Evolutionary conservation across 2,329 filamentous ascomycete genomes (phyloP).

Genomic region (Emmonsiellopsis sp.): DNA sequence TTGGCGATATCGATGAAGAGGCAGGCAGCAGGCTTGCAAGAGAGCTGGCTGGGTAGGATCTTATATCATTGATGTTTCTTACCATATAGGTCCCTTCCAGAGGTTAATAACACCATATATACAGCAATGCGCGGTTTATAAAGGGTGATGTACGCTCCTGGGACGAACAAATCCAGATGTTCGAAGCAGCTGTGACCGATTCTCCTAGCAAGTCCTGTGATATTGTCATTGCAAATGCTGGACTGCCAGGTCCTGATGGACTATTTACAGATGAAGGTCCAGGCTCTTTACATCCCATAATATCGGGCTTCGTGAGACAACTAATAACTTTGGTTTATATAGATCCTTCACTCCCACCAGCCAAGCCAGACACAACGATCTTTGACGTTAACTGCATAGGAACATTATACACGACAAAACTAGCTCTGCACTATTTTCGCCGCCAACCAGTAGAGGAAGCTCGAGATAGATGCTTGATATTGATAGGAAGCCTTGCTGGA

Average conservation of each 20-base stretch:
- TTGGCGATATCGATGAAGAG: conserved; percentile 10
- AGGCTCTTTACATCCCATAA: not conserved
- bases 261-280: conserved; percentile 17
- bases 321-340: not conserved
- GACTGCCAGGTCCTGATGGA: conserved; percentile 21
- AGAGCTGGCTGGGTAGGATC: conserved; percentile 7
- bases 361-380: conserved; percentile 24
- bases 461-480: conserved; percentile 22
- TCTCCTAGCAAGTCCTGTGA: conserved; percentile 19
- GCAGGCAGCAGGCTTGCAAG: conserved; percentile 1
- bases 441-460: conserved; percentile 18
- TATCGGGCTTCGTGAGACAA: not conserved
- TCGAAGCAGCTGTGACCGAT: conserved; percentile 18
- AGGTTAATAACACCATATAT: not conserved
- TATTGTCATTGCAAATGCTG: conserved; percentile 27
- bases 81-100: not conserved
- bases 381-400: conserved; percentile 36
- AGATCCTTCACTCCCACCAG: conserved; percentile 8
- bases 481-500: conserved; percentile 27
- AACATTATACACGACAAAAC: conserved; percentile 38
- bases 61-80: not conserved
- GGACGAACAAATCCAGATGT: conserved; percentile 24
- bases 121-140: conserved; percentile 20
- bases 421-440: conserved; percentile 34
- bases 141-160: conserved; percentile 22